Conservation (phyloP, 257 asterid genomes). For the Solanum neorickii region DNA sequence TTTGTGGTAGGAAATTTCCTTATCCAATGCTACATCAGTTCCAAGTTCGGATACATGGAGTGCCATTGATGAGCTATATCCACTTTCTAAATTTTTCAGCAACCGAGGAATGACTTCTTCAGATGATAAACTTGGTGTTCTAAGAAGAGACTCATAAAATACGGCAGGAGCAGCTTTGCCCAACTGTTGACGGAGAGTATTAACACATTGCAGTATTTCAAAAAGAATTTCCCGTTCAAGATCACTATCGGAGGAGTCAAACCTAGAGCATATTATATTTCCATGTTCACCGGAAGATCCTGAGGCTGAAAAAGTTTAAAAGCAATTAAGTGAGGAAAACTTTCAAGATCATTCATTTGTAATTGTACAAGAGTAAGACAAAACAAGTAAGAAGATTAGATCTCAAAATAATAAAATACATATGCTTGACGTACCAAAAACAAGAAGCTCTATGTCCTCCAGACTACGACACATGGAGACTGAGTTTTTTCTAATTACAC, state of each 20-base stretch:
- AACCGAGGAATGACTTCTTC: conserved; percentile 73
- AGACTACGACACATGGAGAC: conserved; percentile 72
- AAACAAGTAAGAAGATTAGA: conserved; percentile 10
- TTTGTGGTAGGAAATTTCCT: conserved; percentile 61
- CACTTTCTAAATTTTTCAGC: conserved; percentile 63
- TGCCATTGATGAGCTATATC: conserved; percentile 51
- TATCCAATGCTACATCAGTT: conserved; percentile 70
- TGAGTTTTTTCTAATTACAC: conserved; percentile 61
- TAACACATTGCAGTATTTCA: conserved; percentile 62
- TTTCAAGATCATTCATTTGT: neutral
- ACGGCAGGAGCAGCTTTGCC: conserved; percentile 85
- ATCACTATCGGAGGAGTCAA: conserved; percentile 32
- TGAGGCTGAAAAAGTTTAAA: conserved; percentile 14
- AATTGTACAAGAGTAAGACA: neutral
- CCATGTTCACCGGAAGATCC: conserved; percentile 52
- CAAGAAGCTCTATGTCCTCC: conserved; percentile 70
- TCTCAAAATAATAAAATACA: neutral
- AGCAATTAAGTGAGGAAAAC: conserved; percentile 6
- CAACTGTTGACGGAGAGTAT: conserved; percentile 64
- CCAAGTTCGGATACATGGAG: conserved; percentile 62
- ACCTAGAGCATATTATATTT: conserved; percentile 14
- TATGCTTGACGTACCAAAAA: conserved; percentile 36
- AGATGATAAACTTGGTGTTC: conserved; percentile 40
- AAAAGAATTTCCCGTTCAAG: conserved; percentile 43
- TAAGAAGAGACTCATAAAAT: conserved; percentile 59